Percentiles rank a stretch among this genome's conserved stretches.
Conservation (phyloP, 2,329 filamentous ascomycete genomes). For the Colletotrichum karsti region DNA sequence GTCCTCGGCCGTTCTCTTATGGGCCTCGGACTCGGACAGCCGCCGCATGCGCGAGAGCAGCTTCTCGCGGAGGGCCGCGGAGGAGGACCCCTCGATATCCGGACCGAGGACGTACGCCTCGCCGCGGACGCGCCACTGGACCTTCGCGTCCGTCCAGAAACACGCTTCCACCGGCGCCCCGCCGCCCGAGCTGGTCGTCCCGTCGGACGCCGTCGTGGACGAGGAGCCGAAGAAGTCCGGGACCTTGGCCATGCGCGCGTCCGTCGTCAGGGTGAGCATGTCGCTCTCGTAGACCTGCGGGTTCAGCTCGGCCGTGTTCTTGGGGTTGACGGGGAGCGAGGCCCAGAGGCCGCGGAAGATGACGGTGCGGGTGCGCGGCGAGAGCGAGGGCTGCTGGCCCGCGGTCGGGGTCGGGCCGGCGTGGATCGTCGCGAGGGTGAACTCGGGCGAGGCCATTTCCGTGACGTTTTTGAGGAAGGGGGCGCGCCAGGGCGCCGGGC, state of each 20-base stretch:
- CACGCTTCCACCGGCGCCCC: slow-evolving; percentile 82
- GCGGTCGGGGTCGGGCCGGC: slow-evolving; percentile 26
- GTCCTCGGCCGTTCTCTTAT: slow-evolving; percentile 36
- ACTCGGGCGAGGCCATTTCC: slow-evolving; percentile 56
- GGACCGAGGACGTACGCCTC: slow-evolving; percentile 77
- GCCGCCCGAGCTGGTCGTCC: slow-evolving; percentile 63
- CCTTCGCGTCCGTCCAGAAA: slow-evolving; percentile 78
- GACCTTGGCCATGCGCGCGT: slow-evolving; percentile 86
- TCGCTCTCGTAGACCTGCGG: slow-evolving; percentile 77
- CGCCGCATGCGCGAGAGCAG: slow-evolving; percentile 71
- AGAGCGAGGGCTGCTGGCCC: background rate
- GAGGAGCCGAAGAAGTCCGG: slow-evolving; percentile 67
- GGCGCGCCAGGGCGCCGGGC: slow-evolving; percentile 61
- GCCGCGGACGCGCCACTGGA: slow-evolving; percentile 88
- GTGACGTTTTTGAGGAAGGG: slow-evolving; percentile 60
- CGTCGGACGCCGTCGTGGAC: slow-evolving; percentile 49
- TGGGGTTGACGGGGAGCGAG: slow-evolving; percentile 73
- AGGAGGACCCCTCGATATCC: slow-evolving; percentile 62
- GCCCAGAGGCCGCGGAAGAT: slow-evolving; percentile 89
- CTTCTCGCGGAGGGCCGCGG: slow-evolving; percentile 60
- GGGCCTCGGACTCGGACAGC: slow-evolving; percentile 35
- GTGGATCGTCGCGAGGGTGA: slow-evolving; percentile 61
- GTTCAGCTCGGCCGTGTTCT: slow-evolving; percentile 78
- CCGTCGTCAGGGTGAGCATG: slow-evolving; percentile 84
- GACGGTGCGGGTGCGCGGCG: slow-evolving; percentile 74